Evolutionary conservation across 805 yeast species (phyloP), one percentile per base, ranked within the genome.

Genomic region (Wickerhamiella slavikovae): DNA sequence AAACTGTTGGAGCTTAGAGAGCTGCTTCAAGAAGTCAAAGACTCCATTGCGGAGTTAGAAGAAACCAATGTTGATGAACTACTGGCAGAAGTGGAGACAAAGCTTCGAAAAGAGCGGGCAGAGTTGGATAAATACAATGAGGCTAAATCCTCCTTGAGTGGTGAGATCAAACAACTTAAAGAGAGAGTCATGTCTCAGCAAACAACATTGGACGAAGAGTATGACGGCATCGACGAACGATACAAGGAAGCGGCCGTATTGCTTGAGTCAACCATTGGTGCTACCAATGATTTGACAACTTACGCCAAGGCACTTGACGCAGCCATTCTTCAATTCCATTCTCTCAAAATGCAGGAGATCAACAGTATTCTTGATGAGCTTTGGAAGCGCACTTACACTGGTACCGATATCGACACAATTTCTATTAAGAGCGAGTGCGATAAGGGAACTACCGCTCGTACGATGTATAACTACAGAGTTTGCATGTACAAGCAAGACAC

Each of bases 321-420:
- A 37, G 93, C 96, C 0, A 85, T 89, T 28, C 83, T 89, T 93
- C 71, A 71, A 43, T 85, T 69, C 47, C 99, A 89, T 49, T 66
- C 78, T 34, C 54, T 74, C 35, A 89, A 89, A 47, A 89, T 89
- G 98, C 70, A 70, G 41, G 93, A 82, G 41, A 80, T 85, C 41
- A 89, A 89, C 52, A 59, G 75, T 35, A 75, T 80, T 20, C 58
- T 89, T 26, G 89, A 79, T 42, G 95, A 83, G 43, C 54, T 89
- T 24, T 89, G 99, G 99, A 77, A 79, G 38, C 68, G 67, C 29
- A 89, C 99, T 0, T 89, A 89, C 45, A 74, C 75, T 38, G 98
- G 98, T 2, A 75, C 94, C 2, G 99, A 89, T 52, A 80, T 89
- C 27, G 95, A 89, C 45, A 68, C 91, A 0, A 82, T 89, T 28